Conservation (phyloP, 441 rosid species). For the Corymbia citriodora region DNA sequence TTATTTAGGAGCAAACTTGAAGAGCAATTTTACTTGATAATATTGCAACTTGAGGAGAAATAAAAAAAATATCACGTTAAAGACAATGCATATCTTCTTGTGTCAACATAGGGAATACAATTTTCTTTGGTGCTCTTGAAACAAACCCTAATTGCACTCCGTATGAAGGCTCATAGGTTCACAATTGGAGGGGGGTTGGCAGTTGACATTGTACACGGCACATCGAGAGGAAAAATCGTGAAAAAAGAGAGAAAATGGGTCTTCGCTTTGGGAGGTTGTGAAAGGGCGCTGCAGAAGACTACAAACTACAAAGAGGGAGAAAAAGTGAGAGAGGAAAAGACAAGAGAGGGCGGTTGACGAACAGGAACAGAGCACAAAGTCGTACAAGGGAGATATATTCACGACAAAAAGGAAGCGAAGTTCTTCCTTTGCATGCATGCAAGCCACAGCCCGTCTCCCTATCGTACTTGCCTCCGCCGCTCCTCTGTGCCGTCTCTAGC, state of each 20-base stretch:
- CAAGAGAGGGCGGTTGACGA: not conserved
- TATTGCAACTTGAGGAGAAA: not conserved
- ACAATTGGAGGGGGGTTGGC: not conserved
- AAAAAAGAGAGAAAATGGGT: not conserved
- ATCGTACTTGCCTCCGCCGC: not conserved
- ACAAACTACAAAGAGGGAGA: not conserved
- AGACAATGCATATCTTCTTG: not conserved
- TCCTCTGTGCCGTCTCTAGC: not conserved
- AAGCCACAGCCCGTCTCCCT: not conserved
- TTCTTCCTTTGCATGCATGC: not conserved
- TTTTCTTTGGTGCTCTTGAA: not conserved
- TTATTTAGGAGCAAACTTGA: not conserved
- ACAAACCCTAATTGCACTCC: not conserved
- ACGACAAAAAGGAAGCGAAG: not conserved
- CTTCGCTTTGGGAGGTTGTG: not conserved
- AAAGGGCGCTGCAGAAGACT: not conserved
- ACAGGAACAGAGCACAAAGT: not conserved
- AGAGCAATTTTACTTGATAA: not conserved
- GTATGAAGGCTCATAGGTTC: not conserved
- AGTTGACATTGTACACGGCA: not conserved
- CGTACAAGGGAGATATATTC: not conserved
- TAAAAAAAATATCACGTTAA: too few species aligned
- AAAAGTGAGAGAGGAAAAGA: not conserved
- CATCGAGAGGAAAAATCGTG: not conserved
- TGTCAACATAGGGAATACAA: not conserved